Percentiles rank a stretch among this genome's conserved stretches.
Conservation (phyloP, 192 early-diverging fungal genomes). For the Phycomyces blakesleeanus region DNA sequence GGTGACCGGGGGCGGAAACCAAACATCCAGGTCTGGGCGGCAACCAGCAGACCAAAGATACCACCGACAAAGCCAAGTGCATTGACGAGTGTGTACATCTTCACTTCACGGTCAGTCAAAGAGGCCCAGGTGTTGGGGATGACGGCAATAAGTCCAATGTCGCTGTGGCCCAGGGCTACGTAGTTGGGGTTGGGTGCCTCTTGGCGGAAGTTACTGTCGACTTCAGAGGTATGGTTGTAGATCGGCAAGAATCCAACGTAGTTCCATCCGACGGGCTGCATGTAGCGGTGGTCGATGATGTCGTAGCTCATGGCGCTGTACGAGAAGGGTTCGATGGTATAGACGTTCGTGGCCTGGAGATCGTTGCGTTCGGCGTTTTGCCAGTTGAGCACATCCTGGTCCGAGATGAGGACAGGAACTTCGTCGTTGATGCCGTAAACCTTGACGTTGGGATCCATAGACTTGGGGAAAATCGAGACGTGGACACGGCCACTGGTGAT, state of each 20-base stretch:
- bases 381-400: conserved; percentile 17
- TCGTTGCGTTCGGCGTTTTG: conserved; percentile 30
- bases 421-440: conserved; percentile 19
- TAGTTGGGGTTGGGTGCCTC: conserved; percentile 31
- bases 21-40: conserved; percentile 29
- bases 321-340: conserved; percentile 23
- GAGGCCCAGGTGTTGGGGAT: conserved; percentile 11
- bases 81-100: conserved; percentile 32
- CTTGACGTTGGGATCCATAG: conserved; percentile 27
- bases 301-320: conserved; percentile 26
- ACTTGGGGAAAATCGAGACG: conserved; percentile 25
- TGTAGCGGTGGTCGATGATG: conserved; percentile 20
- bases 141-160: conserved; percentile 23
- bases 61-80: conserved; percentile 35
- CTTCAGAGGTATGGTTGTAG: conserved; percentile 23
- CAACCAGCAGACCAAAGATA: conserved; percentile 29
- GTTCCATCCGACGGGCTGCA: conserved; percentile 32
- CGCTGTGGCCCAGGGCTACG: conserved; percentile 15
- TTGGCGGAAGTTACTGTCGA: conserved; percentile 23
- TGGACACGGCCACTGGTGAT: conserved; percentile 27
- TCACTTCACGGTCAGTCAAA: conserved; percentile 22
- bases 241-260: conserved; percentile 35
- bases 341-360: conserved; percentile 26
- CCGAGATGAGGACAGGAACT: conserved; percentile 7
- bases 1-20: conserved; percentile 31